Base-by-base conservation (phyloP, 169 alveolate species). In the Pseudocohnilembus persalinus region DNA sequence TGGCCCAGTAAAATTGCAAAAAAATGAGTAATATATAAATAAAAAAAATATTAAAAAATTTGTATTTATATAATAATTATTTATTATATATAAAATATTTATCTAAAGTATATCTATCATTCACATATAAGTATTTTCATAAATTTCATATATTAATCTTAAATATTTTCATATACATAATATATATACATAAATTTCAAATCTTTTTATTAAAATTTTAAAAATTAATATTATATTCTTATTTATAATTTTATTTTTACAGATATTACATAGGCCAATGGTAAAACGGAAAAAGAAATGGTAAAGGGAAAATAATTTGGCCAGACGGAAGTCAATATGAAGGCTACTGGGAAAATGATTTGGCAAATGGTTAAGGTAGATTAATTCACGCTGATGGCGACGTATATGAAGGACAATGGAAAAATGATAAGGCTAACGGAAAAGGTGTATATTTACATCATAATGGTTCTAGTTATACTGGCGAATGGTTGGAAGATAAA, bases 401-500 rank as follows among this genome's bases (percentile, higher is more conserved):
- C 73, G 83, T 85, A 31, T 85, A 76, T 85, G 89, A 85, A 79
- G 89, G 89, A 32, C 30, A 33, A 6, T 85, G 89, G 89, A 20
- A 31, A 27, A 29, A 85, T 11, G 89, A 79, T 79, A 76, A 85
- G 33, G 89, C 89, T 29, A 72, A 85, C 68, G 89, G 89, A 20
- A 31, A 79, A 31, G 89, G 89, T 28, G 64, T 35, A 1, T 85
- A 77, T 74, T 78, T 77, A 35, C 85, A 85, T 63, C 29, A 29
- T 49, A 92, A 93, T 25, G 83, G 90, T 34, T 64, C 82, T 79
- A 73, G 77, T 29, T 85, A 85, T 32, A 74, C 75, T 79, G 99
- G 98, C 24, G 94, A 95, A 63, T 97, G 98, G 98, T 83, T 77
- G 74, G 98, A 96, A n/a, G 96, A 94, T 83, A 92, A 93, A 85